Percentiles rank a stretch among this genome's conserved stretches.
Conservation (phyloP, 768 basidiomycete genomes). For the Mycena haematopus region DNA sequence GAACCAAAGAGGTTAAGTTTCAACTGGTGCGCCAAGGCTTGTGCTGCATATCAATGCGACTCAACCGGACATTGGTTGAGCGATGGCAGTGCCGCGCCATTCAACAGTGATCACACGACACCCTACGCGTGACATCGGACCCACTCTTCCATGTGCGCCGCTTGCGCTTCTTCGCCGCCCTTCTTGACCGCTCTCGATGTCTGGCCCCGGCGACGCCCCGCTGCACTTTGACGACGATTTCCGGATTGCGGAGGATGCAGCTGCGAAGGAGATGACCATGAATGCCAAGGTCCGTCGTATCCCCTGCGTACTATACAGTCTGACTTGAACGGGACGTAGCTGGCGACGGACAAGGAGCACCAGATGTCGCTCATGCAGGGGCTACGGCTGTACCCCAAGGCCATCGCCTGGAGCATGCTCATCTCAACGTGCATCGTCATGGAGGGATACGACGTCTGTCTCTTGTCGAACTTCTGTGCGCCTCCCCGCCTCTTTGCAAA, state of each 20-base stretch:
- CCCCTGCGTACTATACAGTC: too few species aligned
- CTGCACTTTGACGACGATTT: constrained; percentile 23
- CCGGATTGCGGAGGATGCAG: constrained; percentile 13
- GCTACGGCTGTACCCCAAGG: constrained; percentile 29
- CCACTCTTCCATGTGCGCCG: too few species aligned
- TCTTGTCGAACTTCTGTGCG: constrained; percentile 31
- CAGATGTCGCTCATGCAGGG: constrained; percentile 28
- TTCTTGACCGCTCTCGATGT: not conserved
- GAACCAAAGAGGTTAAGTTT: too few species aligned
- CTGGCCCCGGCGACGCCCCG: constrained; percentile 5
- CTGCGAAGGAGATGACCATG: constrained; percentile 19
- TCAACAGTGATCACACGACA: too few species aligned
- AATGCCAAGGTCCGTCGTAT: constrained; percentile 24
- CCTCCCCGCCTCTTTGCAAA: not conserved
- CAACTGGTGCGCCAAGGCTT: too few species aligned
- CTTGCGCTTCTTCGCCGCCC: too few species aligned
- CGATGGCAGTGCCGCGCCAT: too few species aligned
- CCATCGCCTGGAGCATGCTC: constrained; percentile 30
- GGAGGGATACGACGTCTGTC: constrained; percentile 34
- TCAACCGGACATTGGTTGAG: too few species aligned
- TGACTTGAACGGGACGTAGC: too few species aligned
- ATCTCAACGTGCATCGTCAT: constrained; percentile 32
- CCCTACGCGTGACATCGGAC: too few species aligned
- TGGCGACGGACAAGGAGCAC: constrained; percentile 30
- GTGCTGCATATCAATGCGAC: too few species aligned